Base-by-base conservation (phyloP, 169 alveolate genomes). In the Plasmodium cynomolgi region DNA sequence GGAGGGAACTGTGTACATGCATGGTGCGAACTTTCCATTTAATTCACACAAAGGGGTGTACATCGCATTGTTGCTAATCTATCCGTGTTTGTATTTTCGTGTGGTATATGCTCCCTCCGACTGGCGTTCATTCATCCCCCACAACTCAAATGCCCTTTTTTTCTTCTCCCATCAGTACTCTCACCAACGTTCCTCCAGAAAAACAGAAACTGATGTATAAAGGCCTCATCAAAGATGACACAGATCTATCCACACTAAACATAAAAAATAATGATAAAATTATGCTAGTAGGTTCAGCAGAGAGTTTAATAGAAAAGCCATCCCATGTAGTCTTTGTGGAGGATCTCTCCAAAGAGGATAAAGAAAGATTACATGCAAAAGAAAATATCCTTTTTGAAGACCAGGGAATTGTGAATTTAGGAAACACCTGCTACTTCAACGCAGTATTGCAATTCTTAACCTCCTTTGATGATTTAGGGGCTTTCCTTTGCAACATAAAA, bases 361-460 rank as follows among this genome's bases (percentile, higher is more conserved):
- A 97, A 93, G 98, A 99, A 37, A 93, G 95, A 85, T 58, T 98
- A 33, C 96, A 98, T 34, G 54, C 62, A 58, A 56, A 86, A 34
- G 80, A 82, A 84, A 93, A 81, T 37, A 90, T 83, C 34, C 62
- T 77, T 47, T 90, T 54, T 44, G 68, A 44, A 84, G 83, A 92
- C 9, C 93, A 97, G 84, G 99, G 99, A 13, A 91, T 99, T 54
- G 98, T 97, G 83, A 99, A 99, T 93, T 92, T 99, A 75, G 99
- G 99, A 37, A 99, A 99, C 90, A 99, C 99, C 15, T 99, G 99
- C 80, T 99, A 98, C 95, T 97, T 99, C 95, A 98, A 98, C 90
- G 96, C 99, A 0, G 97, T 97, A 5, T 84, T 97, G 84, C 98
- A 97, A 93, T 95, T 97, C 85, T 92, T 97, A 82, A 93, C 97